These are phyloP conservation scores for Lachnellula cervina DNA, from an alignment of 2,329 filamentous ascomycete genomes.

Conservation along the genomic window DNA sequence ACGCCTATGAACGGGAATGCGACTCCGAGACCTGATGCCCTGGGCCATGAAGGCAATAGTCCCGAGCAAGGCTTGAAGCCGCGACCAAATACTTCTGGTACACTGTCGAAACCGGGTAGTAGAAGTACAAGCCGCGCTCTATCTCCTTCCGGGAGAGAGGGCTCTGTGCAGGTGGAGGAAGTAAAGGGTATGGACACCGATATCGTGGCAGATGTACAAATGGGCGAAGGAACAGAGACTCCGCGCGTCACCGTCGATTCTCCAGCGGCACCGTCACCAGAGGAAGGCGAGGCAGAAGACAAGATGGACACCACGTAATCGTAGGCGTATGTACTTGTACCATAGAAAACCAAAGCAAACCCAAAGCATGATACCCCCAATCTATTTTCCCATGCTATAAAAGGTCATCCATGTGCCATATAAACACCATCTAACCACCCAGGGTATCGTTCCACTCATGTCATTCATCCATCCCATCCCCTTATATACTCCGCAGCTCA, in stretches of 20 bases:
- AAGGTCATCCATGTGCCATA: neutral
- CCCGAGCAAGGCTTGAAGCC: slow-evolving; percentile 41
- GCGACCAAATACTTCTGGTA: slow-evolving; percentile 23
- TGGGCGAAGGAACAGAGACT: slow-evolving; percentile 34
- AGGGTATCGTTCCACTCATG: slow-evolving; percentile 8
- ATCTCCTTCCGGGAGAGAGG: slow-evolving; percentile 31
- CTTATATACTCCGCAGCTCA: neutral
- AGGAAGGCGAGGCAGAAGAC: slow-evolving; percentile 41
- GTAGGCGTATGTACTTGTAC: slow-evolving; percentile 30
- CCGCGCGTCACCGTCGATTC: slow-evolving; percentile 47
- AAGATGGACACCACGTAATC: slow-evolving; percentile 59
- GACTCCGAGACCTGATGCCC: slow-evolving; percentile 46
- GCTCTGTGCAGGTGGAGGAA: slow-evolving; percentile 47
- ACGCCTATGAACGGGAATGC: slow-evolving; percentile 46
- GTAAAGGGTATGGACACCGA: slow-evolving; percentile 37
- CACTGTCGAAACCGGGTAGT: slow-evolving; percentile 38
- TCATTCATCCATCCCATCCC: neutral
- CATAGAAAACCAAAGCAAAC: slow-evolving; percentile 14
- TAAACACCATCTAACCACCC: slow-evolving; percentile 2
- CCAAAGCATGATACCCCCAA: slow-evolving; percentile 21
- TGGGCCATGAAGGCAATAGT: slow-evolving; percentile 41
- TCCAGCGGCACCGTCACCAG: slow-evolving; percentile 29
- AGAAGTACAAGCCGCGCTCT: slow-evolving; percentile 35
- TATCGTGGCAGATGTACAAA: slow-evolving; percentile 24
- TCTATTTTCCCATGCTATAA: slow-evolving; percentile 5